These are phyloP conservation scores for Curvularia eragrostidis DNA, from an alignment of 2,329 filamentous ascomycete species.

Conservation along the genomic window DNA sequence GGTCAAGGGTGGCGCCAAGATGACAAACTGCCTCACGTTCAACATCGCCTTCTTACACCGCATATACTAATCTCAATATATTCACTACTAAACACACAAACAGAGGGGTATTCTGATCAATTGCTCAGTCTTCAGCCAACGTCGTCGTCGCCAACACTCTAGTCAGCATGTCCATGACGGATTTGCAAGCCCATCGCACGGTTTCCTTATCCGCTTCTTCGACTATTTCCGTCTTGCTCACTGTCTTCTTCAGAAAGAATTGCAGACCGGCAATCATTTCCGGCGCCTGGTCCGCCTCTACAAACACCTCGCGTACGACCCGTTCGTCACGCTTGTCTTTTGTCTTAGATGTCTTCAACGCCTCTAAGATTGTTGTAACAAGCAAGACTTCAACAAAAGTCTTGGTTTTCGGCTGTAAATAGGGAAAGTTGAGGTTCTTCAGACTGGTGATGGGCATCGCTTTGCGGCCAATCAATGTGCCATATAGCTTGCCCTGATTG, in stretches of 20 bases:
- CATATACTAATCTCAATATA: neutral
- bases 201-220: conserved; percentile 59
- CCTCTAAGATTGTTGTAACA: conserved; percentile 74
- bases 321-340: conserved; percentile 60
- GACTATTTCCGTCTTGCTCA: conserved; percentile 68
- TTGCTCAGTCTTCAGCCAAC: conserved; percentile 48
- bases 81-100: conserved; percentile 13
- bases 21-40: conserved; percentile 18
- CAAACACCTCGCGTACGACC: conserved; percentile 70
- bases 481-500: conserved; percentile 72
- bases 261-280: conserved; percentile 76
- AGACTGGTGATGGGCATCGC: conserved; percentile 63
- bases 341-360: conserved; percentile 58
- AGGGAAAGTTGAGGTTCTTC: conserved; percentile 78
- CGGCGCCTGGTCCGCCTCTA: conserved; percentile 67
- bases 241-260: conserved; percentile 78
- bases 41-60: conserved; percentile 9
- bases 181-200: conserved; percentile 55
- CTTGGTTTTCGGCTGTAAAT: conserved; percentile 76
- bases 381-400: conserved; percentile 83
- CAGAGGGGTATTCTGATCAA: conserved; percentile 8
- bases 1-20: conserved; percentile 32
- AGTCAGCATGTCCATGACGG: conserved; percentile 48
- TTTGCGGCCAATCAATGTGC: conserved; percentile 66
- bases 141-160: conserved; percentile 43